Evolutionary conservation across 139 green algal species (phyloP).

Genomic region (Chlamydomonas sp.): DNA sequence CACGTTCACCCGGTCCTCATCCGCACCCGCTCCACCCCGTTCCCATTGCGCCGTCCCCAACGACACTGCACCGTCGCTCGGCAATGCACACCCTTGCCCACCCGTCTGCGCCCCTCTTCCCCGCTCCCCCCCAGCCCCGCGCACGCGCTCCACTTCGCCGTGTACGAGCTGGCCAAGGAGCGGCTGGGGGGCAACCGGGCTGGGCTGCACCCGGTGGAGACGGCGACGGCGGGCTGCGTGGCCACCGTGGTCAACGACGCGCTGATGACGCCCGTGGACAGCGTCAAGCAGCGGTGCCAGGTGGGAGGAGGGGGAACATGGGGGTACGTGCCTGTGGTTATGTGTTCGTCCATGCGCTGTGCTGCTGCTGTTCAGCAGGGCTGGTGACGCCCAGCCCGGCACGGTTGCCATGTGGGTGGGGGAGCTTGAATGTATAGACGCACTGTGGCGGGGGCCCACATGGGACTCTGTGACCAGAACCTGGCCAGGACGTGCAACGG

Average conservation of each 20-base stretch:
- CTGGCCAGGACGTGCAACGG: no score
- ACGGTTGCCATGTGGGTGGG: no score
- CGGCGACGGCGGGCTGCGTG: constrained; percentile 66
- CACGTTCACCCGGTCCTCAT: no score
- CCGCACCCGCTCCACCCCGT: no score
- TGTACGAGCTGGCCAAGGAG: constrained; percentile 93
- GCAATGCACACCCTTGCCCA: neutral
- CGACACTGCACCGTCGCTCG: neutral
- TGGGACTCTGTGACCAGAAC: no score
- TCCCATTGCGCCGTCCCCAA: no score
- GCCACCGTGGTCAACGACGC: constrained; percentile 92
- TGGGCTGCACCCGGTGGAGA: constrained; percentile 69
- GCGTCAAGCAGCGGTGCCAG: constrained; percentile 95
- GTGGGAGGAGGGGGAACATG: constrained; percentile 36
- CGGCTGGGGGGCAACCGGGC: constrained; percentile 66
- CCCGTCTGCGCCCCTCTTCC: neutral
- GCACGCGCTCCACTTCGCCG: constrained; percentile 96
- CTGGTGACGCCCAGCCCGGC: no score
- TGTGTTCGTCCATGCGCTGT: neutral
- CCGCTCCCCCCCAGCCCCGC: constrained; percentile 74
- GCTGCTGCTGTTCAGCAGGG: no score
- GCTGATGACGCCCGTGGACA: constrained; percentile 89
- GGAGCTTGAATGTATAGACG: no score
- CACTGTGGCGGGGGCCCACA: no score
- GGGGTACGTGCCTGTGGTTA: neutral